A percentile compares a stretch with the other conserved stretches of the same genome.
phyloP scores from a whole-genome alignment of 2,329 filamentous ascomycete species.

The Capronia epimyces region DNA sequence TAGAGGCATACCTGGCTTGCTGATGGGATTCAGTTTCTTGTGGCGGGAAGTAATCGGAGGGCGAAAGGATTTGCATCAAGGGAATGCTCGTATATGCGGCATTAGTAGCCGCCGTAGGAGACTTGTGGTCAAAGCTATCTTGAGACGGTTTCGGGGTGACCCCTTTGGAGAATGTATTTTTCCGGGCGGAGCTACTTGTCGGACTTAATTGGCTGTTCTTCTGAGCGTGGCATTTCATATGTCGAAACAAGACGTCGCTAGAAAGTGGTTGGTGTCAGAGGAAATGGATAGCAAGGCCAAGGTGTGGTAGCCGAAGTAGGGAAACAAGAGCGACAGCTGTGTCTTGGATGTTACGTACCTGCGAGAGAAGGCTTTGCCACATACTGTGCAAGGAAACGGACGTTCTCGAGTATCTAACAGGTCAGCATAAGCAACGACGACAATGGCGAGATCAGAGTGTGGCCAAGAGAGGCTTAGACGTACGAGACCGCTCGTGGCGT shows the following conservation, averaged over 20 bases:
- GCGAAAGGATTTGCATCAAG: conserved; percentile 25
- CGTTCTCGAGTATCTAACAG: conserved; percentile 49
- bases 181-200: conserved; percentile 31
- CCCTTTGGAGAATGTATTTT: conserved; percentile 28
- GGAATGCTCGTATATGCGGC: conserved; percentile 15
- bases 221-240: conserved; percentile 48
- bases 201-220: conserved; percentile 35
- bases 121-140: conserved; percentile 29
- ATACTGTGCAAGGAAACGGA: conserved; percentile 50
- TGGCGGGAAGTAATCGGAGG: conserved; percentile 18
- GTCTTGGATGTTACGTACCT: conserved; percentile 40
- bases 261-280: conserved; percentile 20
- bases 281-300: neutral
- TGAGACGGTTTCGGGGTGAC: conserved; percentile 25
- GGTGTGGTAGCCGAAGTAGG: conserved; percentile 1
- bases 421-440: conserved; percentile 11
- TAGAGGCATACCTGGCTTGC: conserved; percentile 12
- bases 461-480: conserved; percentile 29
- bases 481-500: conserved; percentile 52
- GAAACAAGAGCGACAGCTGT: neutral
- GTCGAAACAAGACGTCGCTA: conserved; percentile 48
- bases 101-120: conserved; percentile 25
- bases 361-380: conserved; percentile 51
- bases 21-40: conserved; percentile 12
- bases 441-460: conserved; percentile 11